Base-by-base conservation (phyloP, 2,329 filamentous ascomycete genomes). In the Knoxdaviesia capensis region DNA sequence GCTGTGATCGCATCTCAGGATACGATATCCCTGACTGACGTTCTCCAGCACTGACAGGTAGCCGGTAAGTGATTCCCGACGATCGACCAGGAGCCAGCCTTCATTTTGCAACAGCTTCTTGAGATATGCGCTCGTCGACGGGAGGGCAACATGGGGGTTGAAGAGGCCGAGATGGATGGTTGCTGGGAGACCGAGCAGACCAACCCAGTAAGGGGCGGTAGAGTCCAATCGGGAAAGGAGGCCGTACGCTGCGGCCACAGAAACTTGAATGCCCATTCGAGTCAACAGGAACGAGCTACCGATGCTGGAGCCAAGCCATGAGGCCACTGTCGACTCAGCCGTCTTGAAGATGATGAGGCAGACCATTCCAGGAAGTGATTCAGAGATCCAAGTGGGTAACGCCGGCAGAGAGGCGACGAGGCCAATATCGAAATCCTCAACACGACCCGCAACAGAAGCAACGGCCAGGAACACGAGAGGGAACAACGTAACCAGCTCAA, bases 1-100 rank as follows among this genome's bases (percentile, higher is more conserved):
- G 52, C 86, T 94, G 57, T 98, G 90, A 52, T 96, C 90, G 56
- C 86, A 94, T 46, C 90, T 75, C 68, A 98, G 73, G 10, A 87
- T 74, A 2, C 86, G 73, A 59, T 83, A 94, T 1, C 77, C 71
- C 35, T 74, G 66, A 5, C 77, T 60, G 6, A 68, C 54, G 54
- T 77, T 90, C 49, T 98, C 83, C 30, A 94, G 56, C 1, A 98
- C 83, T 0, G 88, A 94, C 37, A 98, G 67, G 54, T 98, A 96
- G 6, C 90, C 90, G 0, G 90, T 96, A 40, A 80, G 59, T 0
- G 86, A 94, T 58, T 96, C 90, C 48, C 73, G 69, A 7, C 90
- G 77, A 39, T 86, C 87, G 38, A 96, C 56, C 1, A 96, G 60
- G 1, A 73, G 70, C 69, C 79, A 96, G 10, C 79, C 74, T 34